Base-by-base conservation (phyloP, 345 rosid species). In the Moricandia arvensis region DNA sequence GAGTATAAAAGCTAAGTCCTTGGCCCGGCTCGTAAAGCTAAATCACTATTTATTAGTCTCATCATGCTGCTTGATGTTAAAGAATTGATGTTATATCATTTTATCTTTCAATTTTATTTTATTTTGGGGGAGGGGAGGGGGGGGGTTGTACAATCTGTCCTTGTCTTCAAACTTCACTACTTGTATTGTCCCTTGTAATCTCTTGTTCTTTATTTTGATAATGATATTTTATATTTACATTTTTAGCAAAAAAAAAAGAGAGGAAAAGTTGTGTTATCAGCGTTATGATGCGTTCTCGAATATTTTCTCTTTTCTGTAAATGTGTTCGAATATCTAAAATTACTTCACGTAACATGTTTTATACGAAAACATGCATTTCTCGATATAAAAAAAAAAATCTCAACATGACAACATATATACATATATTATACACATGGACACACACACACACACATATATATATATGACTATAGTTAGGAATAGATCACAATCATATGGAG, bases 401-500 rank as follows among this genome's bases (percentile, higher is more conserved):
- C n/a, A n/a, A n/a, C n/a, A n/a, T n/a, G n/a, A n/a, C 57, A 51
- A 16, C 24, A 17, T 17, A 17, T 51, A 16, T 7, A 51, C 1
- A 18, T 8, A 53, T 8, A 3, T 53, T 21, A 21, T 21, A 21
- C 24, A 21, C 24, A 21, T 21, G 1, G 24, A 21, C 17, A 53
- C 18, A 53, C 12, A 45, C 5, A 7, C 7, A 31, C 4, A 37
- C 12, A 43, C 16, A 21, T 21, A 21, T 21, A 21, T 21, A 21
- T 21, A 21, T 21, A 21, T 21, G 24, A 21, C 24, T 21, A 21
- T 21, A 21, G 54, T 66, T 53, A 59, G 79, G 4, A 41, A 67
- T 18, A 66, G 10, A 68, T 47, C 13, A 49, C 21, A 68, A 24
- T 67, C 68, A 60, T 37, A 47, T 66, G 68, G 55, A 49, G 79